Conservation (phyloP, 208 protist species). For the Polymyxa betae region DNA sequence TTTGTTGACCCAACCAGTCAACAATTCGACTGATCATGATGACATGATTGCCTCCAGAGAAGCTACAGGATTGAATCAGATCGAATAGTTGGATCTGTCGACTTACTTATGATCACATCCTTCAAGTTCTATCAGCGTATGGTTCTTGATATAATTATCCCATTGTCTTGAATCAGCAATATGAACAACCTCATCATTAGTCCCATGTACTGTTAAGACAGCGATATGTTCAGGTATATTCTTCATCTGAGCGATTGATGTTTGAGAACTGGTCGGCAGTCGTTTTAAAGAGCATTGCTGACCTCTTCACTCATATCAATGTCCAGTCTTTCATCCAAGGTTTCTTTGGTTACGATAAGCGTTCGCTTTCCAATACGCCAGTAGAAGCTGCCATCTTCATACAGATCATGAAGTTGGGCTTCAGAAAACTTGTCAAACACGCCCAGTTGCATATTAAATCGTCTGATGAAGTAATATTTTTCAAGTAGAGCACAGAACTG, state of each 20-base stretch:
- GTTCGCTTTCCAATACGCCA: background rate
- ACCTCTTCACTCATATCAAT: constrained; percentile 11
- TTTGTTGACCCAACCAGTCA: too few species aligned
- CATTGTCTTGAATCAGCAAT: background rate
- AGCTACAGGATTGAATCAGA: too few species aligned
- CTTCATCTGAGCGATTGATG: background rate
- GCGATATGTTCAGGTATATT: background rate
- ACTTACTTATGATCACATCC: constrained; percentile 6
- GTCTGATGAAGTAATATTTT: background rate
- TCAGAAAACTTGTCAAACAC: constrained; percentile 46
- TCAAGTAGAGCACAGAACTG: background rate
- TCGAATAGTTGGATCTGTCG: too few species aligned
- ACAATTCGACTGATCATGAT: too few species aligned
- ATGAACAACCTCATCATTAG: constrained; percentile 37
- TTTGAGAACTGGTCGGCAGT: background rate
- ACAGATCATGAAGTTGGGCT: constrained; percentile 13
- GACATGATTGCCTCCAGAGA: too few species aligned
- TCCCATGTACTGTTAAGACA: constrained; percentile 23
- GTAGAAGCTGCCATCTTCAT: background rate
- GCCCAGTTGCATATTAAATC: background rate
- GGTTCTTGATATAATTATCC: background rate
- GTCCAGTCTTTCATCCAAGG: background rate
- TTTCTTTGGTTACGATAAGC: background rate
- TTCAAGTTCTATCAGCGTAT: background rate
- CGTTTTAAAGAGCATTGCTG: background rate